Evolutionary conservation across 768 basidiomycete species (phyloP), one percentile per base, ranked within the genome.

Genomic region (Trametes meyenii): DNA sequence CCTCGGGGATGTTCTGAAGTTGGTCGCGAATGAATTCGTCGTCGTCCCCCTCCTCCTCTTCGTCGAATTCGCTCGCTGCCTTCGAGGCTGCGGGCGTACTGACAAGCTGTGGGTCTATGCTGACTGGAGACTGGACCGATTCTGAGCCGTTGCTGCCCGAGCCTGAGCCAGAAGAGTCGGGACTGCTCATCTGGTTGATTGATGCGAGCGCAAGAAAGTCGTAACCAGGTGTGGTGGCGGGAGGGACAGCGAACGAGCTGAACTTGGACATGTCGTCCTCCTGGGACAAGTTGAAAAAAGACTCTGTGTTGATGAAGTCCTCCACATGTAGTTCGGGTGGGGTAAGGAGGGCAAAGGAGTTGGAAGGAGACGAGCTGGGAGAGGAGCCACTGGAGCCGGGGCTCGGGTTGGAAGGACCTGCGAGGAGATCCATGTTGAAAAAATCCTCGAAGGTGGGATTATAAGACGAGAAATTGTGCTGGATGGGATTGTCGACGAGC

Each of bases 21-120:
- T 70, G 73, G 33, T 76, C 74, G 24, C 74, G 74, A 0, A 77
- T 74, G 5, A 68, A 62, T 0, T 79, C 72, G 16, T 70, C 70
- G 19, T 70, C 72, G 5, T 71, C 68, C 17, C 68, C 66, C 42
- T 70, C 71, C 6, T 78, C 76, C 6, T 78, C 76, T 21, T 79
- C 78, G 48, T 76, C 76, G 52, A 77, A 75, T 69, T 64, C 79
- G 73, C 67, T 83, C 69, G 61, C 73, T 60, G 70, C 73, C 65
- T 77, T 75, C 6, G 79, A 78, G 54, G 77, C 70, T 24, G 85
- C 72, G 4, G 88, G 87, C 0, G 88, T 87, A 42, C 80, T 86
- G 58, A 92, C 86, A 55, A 92, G 85, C 71, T 88, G 87, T 0
- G 91, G 90, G 71, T 93, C 88, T 70, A 93, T 92, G 48, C 78